Percentiles rank a stretch among this genome's conserved stretches.
These are phyloP conservation scores for Talaromyces trachyspermus DNA, from an alignment of 495 filamentous ascomycete species.

Conservation along the genomic window DNA sequence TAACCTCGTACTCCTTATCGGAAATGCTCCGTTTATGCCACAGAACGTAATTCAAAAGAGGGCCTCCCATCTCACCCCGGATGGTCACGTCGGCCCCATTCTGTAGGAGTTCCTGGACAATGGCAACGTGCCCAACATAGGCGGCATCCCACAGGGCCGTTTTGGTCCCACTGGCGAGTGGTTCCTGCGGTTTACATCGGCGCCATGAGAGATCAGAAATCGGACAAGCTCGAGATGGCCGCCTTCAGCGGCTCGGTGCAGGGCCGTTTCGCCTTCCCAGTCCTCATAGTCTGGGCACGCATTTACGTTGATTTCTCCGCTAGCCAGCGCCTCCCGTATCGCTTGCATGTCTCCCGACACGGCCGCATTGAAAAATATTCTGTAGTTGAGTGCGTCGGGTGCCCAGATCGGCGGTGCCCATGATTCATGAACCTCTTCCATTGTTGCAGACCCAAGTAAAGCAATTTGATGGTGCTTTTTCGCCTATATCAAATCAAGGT, in stretches of 20 bases:
- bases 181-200: constrained; percentile 6
- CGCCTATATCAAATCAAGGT: constrained; percentile 2
- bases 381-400: constrained; percentile 8
- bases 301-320: constrained; percentile 8
- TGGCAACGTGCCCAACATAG: constrained; percentile 4
- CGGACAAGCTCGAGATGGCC: constrained; percentile 8
- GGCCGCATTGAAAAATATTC: constrained; percentile 5
- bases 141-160: constrained; percentile 9
- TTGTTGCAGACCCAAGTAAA: constrained; percentile 4
- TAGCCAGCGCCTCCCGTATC: constrained; percentile 4
- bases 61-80: background rate
- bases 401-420: constrained; percentile 6
- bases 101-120: constrained; percentile 5
- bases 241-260: constrained; percentile 11
- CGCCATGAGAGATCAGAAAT: constrained; percentile 3
- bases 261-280: constrained; percentile 6
- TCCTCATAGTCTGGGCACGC: background rate
- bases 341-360: constrained; percentile 9
- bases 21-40: background rate
- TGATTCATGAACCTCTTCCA: constrained; percentile 6
- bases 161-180: constrained; percentile 7
- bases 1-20: background rate
- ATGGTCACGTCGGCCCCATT: constrained; percentile 3
- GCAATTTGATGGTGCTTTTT: constrained; percentile 5
- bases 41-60: constrained; percentile 1